These are phyloP conservation scores for Vitis cinerea DNA, from an alignment of 164 flowering plant species.

Conservation along the genomic window DNA sequence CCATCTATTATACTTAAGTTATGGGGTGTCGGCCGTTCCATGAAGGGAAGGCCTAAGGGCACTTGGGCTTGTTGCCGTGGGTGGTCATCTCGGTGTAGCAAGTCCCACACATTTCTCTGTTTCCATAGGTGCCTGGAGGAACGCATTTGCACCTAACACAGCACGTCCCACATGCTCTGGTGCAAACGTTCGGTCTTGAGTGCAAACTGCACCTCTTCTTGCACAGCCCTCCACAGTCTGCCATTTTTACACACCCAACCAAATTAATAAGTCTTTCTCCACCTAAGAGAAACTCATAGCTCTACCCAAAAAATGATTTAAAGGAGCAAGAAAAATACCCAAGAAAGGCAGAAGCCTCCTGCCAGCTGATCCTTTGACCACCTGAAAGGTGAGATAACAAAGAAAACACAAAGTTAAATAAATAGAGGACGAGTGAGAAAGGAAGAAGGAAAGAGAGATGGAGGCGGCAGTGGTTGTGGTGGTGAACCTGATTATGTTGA, in stretches of 20 bases:
- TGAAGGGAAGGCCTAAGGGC: constrained; percentile 25
- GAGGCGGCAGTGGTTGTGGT: not conserved
- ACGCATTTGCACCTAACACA: constrained; percentile 47
- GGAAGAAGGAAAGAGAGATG: too few relatives aligned
- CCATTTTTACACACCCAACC: not conserved
- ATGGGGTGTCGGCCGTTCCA: not conserved
- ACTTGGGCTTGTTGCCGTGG: constrained; percentile 39
- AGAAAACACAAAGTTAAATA: too few relatives aligned
- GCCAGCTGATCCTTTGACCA: constrained; percentile 25
- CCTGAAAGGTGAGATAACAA: constrained; percentile 1
- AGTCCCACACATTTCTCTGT: constrained; percentile 37
- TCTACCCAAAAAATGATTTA: too few relatives aligned
- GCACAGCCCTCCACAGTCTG: constrained; percentile 43
- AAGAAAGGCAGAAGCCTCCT: constrained; percentile 34
- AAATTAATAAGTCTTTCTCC: too few relatives aligned
- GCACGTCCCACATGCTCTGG: constrained; percentile 46
- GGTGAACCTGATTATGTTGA: constrained; percentile 9
- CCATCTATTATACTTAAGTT: not conserved
- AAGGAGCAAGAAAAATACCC: constrained; percentile 10
- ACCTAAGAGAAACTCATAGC: too few relatives aligned
- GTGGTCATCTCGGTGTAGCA: constrained; percentile 54
- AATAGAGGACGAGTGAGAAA: too few relatives aligned
- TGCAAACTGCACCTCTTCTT: constrained; percentile 32
- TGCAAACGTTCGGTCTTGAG: constrained; percentile 47
- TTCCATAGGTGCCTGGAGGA: constrained; percentile 48